A percentile compares a stretch with the other conserved stretches of the same genome.
Conservation (phyloP, 2,329 filamentous ascomycete species). For the Biscogniauxia mediterranea region DNA sequence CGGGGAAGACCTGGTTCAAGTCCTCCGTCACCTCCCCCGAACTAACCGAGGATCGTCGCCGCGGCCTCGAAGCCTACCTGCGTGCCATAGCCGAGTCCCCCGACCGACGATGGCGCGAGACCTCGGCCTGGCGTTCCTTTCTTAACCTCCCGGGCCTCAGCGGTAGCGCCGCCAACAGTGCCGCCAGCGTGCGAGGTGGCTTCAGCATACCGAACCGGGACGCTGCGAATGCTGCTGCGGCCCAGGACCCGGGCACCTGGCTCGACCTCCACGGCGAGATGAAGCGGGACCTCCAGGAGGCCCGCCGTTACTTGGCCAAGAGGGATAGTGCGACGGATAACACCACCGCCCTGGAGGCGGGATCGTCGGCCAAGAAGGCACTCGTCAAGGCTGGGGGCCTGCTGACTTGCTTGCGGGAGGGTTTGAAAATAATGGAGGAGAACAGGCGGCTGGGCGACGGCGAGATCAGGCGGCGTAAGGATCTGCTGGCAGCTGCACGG, state of each 20-base stretch:
- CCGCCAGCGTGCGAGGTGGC: constrained; percentile 46
- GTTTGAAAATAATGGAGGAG: constrained; percentile 57
- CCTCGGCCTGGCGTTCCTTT: constrained; percentile 69
- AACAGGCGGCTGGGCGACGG: constrained; percentile 64
- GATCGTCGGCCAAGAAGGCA: constrained; percentile 71
- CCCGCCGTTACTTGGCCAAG: constrained; percentile 62
- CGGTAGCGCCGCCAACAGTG: constrained; percentile 49
- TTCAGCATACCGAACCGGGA: constrained; percentile 30
- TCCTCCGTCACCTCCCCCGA: constrained; percentile 68
- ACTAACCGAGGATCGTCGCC: constrained; percentile 68
- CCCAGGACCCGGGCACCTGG: constrained; percentile 67
- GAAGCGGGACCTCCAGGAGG: constrained; percentile 68
- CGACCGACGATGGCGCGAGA: constrained; percentile 76
- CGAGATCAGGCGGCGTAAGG: constrained; percentile 68
- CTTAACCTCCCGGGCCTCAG: constrained; percentile 61
- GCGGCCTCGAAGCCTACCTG: constrained; percentile 68
- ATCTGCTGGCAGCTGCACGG: constrained; percentile 66
- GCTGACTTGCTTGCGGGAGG: constrained; percentile 63
- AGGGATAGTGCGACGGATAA: constrained; percentile 59
- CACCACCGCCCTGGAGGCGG: constrained; percentile 56
- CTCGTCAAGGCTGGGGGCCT: constrained; percentile 67
- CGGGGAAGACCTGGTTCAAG: constrained; percentile 74
- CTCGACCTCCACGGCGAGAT: constrained; percentile 73
- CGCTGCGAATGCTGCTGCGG: constrained; percentile 40
- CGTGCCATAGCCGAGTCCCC: constrained; percentile 68